Percentiles rank a stretch among this genome's conserved stretches.
Conservation (phyloP, 139 green algal genomes). For the Zygnema circumcarinatum region DNA sequence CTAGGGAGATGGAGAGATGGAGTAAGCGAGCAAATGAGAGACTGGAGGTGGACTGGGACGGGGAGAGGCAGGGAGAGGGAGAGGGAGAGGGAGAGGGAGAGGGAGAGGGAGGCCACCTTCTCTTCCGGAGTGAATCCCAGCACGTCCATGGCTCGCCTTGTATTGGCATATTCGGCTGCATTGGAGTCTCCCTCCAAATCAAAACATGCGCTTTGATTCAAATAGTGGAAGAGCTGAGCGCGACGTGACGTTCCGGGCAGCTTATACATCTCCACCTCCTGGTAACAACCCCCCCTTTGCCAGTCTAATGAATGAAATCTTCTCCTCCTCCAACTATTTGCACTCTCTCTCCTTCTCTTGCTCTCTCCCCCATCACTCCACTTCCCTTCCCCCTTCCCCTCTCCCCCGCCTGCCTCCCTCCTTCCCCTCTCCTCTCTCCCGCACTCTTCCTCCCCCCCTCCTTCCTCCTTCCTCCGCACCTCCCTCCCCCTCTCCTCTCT, state of each 20-base stretch:
- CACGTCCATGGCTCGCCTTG: slow-evolving; percentile 86
- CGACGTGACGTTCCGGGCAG: neutral
- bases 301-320: no score
- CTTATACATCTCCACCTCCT: slow-evolving; percentile 40
- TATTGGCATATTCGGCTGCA: slow-evolving; percentile 77
- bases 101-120: no score
- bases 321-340: no score
- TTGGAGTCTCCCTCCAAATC: slow-evolving; percentile 75
- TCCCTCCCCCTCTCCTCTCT: no score
- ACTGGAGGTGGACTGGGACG: neutral
- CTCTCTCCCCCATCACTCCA: no score
- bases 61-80: neutral
- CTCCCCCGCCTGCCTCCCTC: no score
- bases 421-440: no score
- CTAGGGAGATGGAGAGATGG: neutral
- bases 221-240: slow-evolving; percentile 73
- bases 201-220: slow-evolving; percentile 88
- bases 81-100: neutral
- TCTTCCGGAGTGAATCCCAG: slow-evolving; percentile 84
- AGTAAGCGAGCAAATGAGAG: neutral
- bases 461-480: no score
- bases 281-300: no score
- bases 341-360: no score
- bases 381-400: no score
- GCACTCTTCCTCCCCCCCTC: no score